A percentile compares a stretch with the other conserved stretches of the same genome.
These are phyloP conservation scores for Ogataea zsoltii DNA, from an alignment of 805 yeast species.

Conservation along the genomic window DNA sequence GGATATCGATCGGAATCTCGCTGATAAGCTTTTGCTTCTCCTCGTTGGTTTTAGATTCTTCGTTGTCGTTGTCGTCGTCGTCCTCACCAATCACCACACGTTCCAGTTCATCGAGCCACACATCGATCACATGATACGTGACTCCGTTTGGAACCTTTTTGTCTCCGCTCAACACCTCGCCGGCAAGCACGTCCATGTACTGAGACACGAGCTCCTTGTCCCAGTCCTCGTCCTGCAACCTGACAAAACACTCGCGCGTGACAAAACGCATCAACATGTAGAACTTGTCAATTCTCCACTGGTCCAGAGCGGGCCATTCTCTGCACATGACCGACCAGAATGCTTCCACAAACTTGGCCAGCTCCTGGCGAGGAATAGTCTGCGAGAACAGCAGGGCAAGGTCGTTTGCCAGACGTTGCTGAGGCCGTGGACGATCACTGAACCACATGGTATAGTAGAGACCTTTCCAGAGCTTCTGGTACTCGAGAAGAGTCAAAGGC, in stretches of 20 bases:
- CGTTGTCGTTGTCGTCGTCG: slow-evolving; percentile 48
- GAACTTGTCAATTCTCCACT: slow-evolving; percentile 85
- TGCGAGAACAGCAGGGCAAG: slow-evolving; percentile 58
- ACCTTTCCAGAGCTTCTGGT: slow-evolving; percentile 94
- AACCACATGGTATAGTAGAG: slow-evolving; percentile 95
- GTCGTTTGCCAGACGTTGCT: slow-evolving; percentile 75
- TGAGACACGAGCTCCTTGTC: slow-evolving; percentile 43
- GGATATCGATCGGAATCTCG: slow-evolving; percentile 50
- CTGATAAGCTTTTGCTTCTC: slow-evolving; percentile 37
- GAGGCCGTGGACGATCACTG: slow-evolving; percentile 90
- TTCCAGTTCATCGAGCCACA: slow-evolving; percentile 82
- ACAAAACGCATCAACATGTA: slow-evolving; percentile 78
- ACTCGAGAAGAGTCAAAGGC: slow-evolving; percentile 51
- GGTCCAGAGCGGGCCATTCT: slow-evolving; percentile 86
- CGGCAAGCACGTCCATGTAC: slow-evolving; percentile 41
- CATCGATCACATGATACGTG: slow-evolving; percentile 82
- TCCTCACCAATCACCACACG: slow-evolving; percentile 53
- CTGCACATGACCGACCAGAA: slow-evolving; percentile 78
- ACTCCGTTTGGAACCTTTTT: slow-evolving; percentile 67
- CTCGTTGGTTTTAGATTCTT: slow-evolving; percentile 36
- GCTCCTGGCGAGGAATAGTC: slow-evolving; percentile 42
- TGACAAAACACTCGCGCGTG: slow-evolving; percentile 60
- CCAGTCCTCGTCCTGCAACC: slow-evolving; percentile 59
- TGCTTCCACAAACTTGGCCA: slow-evolving; percentile 58
- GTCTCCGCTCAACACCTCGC: slow-evolving; percentile 51